Evolutionary conservation across 768 basidiomycete species (phyloP).

Genomic region (Lactifluus subvellereus): DNA sequence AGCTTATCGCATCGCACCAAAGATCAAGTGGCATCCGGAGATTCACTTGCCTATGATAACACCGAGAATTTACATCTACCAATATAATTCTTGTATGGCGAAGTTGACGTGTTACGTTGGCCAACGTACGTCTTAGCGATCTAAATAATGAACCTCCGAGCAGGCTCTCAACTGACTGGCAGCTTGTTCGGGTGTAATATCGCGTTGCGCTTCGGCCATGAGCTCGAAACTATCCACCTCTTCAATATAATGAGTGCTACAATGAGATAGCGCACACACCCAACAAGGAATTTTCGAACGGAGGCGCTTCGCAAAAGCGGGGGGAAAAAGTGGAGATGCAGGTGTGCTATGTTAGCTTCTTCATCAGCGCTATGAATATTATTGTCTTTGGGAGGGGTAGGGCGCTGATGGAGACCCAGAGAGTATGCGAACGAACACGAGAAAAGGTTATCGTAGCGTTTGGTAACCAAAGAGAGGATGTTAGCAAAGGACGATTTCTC

Average conservation of each 20-base stretch:
- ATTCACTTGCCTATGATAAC: background rate
- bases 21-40: background rate
- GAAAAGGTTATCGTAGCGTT: constrained; percentile 73
- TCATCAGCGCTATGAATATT: constrained; percentile 17
- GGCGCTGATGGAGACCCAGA: constrained; percentile 89
- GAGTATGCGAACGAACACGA: constrained; percentile 87
- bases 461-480: constrained; percentile 55
- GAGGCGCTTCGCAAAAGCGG: constrained; percentile 76
- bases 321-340: constrained; percentile 84
- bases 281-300: constrained; percentile 84
- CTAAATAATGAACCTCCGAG: constrained; percentile 56
- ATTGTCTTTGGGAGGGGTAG: constrained; percentile 39
- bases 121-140: background rate
- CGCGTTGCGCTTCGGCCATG: constrained; percentile 85
- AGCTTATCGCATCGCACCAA: background rate
- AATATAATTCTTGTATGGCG: background rate
- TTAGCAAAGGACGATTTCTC: constrained; percentile 65
- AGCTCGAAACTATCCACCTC: constrained; percentile 64
- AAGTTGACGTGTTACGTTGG: background rate
- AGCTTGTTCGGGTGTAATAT: constrained; percentile 85
- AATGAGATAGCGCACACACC: constrained; percentile 41
- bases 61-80: background rate
- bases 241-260: background rate
- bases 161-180: constrained; percentile 54
- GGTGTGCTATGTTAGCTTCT: constrained; percentile 55